phyloP scores from a whole-genome alignment of 495 filamentous ascomycete genomes.

The Parachaetomium inaequale region DNA sequence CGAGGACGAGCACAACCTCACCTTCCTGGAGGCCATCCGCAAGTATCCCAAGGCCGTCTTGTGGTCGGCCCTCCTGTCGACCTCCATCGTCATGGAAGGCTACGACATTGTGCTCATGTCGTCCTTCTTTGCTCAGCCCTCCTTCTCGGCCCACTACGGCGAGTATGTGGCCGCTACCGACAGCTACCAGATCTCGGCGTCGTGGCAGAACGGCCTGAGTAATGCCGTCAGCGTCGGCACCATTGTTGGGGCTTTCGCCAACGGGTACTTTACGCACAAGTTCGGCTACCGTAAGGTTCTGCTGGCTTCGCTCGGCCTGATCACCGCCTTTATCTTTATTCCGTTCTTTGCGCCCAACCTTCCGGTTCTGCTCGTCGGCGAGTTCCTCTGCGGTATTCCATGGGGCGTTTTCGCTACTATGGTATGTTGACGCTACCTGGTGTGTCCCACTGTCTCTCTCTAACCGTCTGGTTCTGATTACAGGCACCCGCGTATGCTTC shows the following conservation, averaged over 20 bases:
- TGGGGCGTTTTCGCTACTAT: slow-evolving; percentile 53
- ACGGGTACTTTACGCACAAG: slow-evolving; percentile 46
- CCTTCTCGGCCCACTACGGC: slow-evolving; percentile 46
- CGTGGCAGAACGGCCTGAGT: slow-evolving; percentile 48
- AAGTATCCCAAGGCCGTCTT: slow-evolving; percentile 42
- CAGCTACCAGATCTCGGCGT: slow-evolving; percentile 33
- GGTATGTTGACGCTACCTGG: no score
- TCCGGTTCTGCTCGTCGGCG: slow-evolving; percentile 44
- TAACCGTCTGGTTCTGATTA: no score
- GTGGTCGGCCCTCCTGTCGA: slow-evolving; percentile 43
- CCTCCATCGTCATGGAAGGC: slow-evolving; percentile 46
- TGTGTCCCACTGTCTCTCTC: no score
- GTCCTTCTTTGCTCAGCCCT: slow-evolving; percentile 45
- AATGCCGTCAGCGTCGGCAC: slow-evolving; percentile 46
- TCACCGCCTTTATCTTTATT: slow-evolving; percentile 51
- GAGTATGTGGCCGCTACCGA: slow-evolving; percentile 13
- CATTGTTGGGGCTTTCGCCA: slow-evolving; percentile 45
- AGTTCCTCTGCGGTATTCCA: slow-evolving; percentile 52
- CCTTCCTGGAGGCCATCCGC: slow-evolving; percentile 34
- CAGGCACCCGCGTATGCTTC: slow-evolving; percentile 60
- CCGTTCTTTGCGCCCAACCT: slow-evolving; percentile 54
- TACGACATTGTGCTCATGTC: slow-evolving; percentile 45
- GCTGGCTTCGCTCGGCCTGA: slow-evolving; percentile 39
- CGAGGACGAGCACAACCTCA: slow-evolving; percentile 16
- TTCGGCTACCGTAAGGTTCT: slow-evolving; percentile 45